Evolutionary conservation across 192 early-diverging fungal species (phyloP), one percentile per base, ranked within the genome.

Genomic region (Gamsiella multidivaricata): DNA sequence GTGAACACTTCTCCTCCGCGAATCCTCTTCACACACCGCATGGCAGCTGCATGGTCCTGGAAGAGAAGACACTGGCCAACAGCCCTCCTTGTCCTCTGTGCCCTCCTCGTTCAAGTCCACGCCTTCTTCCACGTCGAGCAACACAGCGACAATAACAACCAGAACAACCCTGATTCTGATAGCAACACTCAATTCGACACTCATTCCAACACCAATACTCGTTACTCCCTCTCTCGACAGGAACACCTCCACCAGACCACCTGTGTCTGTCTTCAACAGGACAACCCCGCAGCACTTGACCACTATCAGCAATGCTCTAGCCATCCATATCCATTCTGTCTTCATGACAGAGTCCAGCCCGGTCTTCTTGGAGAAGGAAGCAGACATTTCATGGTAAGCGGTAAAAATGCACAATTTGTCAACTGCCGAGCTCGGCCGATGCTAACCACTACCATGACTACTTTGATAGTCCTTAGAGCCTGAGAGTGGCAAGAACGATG

Each of bases 41-140:
- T 67, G 65, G 65, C 65, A 55, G 23, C 55, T 56, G 54, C 65
- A 50, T 34, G 42, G 65, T 23, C 65, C 33, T 58, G 65, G 37
- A 67, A 41, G 54, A 56, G 28, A 57, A 39, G 47, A 60, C 67
- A 34, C 49, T 60, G 67, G 67, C 50, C 67, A n/a, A n/a, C n/a
- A 34, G 60, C 69, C 42, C 39, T 62, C 31, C 25, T 71, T 17
- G 5, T 63, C 69, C 69, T 63, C 25, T 26, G 25, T 58, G 55
- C 26, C 33, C 61, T 71, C 51, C 31, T 43, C 37, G 42, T 39
- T 37, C 17, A 22, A 15, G 43, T 54, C 39, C 53, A 66, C 49
- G 64, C 42, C 32, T 53, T 64, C 28, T 52, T 64, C 50, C 61
- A 64, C 49, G 50, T 64, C 14, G 61, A 64, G 22, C 49, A 64